Evolutionary conservation across 192 early-diverging fungal species (phyloP), one percentile per base, ranked within the genome.

Genomic region (Cladochytrium replicatum): DNA sequence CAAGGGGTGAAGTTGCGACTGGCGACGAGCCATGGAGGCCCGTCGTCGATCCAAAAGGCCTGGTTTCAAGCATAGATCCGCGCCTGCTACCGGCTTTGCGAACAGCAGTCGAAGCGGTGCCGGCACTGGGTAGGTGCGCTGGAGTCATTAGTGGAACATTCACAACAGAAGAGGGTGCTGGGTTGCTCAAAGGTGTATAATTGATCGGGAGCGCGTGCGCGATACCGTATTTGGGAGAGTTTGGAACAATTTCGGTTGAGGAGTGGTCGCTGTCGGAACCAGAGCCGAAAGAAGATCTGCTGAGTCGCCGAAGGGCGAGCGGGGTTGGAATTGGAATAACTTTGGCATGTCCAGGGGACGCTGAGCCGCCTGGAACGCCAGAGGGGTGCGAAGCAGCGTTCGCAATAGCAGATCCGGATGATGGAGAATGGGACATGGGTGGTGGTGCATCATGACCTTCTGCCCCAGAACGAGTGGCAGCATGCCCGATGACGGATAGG

Each of bases 391-490:
- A 17, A 56, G 50, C 6, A 29, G 15, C 15, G 6, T 48, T 9
- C 7, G 6, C 43, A 22, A 23, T 7, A 25, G 6, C 52, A 27
- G 52, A 55, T 61, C 57, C 9, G 25, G 44, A 41, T 64, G 52
- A 5, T 48, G 50, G 28, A 55, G 60, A 13, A 28, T 64, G 19
- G 46, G 21, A n/a, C 57, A 22, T 55, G 44, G 27, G 60, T 64
- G 26, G 45, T 50, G 21, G 60, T 37, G 4, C 50, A 37, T n/a
- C 54, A 55, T 29, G 54, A 41, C 0, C 55, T 57, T 30, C 60
- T 64, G 8, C 41, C 37, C 7, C n/a, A 2, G 54, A 1, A 40
- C 11, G 6, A 39, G 11, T 19, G 1, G 25, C 19, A 40, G 21
- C 31, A 13, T n/a, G 41, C 40, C 19, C 27, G 42, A 19, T 21